A percentile compares a stretch with the other conserved stretches of the same genome.
These are phyloP conservation scores for Exophiala aquamarina DNA, from an alignment of 2,329 filamentous ascomycete species.

Conservation along the genomic window DNA sequence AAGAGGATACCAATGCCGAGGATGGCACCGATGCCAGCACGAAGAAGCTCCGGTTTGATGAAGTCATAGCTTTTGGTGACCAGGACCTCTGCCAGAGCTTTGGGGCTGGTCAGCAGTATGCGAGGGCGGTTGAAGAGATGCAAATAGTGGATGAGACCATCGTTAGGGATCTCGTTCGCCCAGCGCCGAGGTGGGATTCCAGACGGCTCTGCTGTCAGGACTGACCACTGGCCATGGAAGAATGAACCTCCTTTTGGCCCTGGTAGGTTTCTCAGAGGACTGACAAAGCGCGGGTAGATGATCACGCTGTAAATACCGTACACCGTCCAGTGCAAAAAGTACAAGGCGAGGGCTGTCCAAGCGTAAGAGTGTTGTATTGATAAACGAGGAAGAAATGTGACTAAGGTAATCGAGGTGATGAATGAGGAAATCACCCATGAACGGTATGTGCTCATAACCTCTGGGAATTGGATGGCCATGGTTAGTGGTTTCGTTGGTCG, in stretches of 20 bases:
- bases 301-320: conserved; percentile 40
- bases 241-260: conserved; percentile 47
- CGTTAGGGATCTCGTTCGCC: conserved; percentile 62
- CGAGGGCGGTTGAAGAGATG: conserved; percentile 63
- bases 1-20: conserved; percentile 57
- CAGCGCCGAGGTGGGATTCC: conserved; percentile 45
- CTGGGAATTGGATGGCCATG: conserved; percentile 41
- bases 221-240: conserved; percentile 46
- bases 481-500: too few relatives aligned
- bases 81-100: conserved; percentile 69
- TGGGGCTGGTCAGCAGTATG: conserved; percentile 61
- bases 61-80: conserved; percentile 70
- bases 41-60: conserved; percentile 58
- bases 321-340: conserved; percentile 26
- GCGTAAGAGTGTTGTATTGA: conserved; percentile 32
- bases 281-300: conserved; percentile 60
- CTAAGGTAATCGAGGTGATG: conserved; percentile 18
- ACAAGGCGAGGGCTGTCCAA: conserved; percentile 28
- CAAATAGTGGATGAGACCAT: conserved; percentile 68
- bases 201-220: conserved; percentile 39
- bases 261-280: conserved; percentile 59
- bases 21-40: conserved; percentile 35
- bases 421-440: conserved; percentile 24
- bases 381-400: conserved; percentile 30
- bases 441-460: conserved; percentile 18